A percentile compares a stretch with the other conserved stretches of the same genome.
Conservation (phyloP, 116 monocot species). For the Thalassia testudinum region DNA sequence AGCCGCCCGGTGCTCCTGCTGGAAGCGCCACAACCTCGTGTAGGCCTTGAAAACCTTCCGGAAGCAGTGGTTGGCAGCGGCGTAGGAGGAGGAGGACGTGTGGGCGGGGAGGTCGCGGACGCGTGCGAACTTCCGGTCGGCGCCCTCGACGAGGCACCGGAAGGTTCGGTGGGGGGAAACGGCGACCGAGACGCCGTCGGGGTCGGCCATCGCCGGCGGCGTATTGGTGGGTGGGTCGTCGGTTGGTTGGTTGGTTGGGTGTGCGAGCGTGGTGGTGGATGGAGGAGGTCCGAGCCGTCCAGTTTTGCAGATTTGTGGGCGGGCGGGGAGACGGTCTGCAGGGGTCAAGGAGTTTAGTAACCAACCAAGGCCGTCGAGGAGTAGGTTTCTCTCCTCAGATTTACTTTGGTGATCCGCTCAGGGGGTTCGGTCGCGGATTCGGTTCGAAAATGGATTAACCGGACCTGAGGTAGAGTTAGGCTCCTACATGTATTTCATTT, state of each 20-base stretch:
- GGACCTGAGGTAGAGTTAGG: no score
- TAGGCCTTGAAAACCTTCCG: constrained; percentile 78
- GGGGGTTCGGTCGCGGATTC: no score
- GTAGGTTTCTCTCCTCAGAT: no score
- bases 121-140: constrained; percentile 74
- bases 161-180: constrained; percentile 20
- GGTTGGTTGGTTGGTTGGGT: not conserved
- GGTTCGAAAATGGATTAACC: no score
- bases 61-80: constrained; percentile 17
- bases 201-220: constrained; percentile 6
- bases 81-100: constrained; percentile 17
- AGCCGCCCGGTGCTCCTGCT: constrained; percentile 51
- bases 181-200: constrained; percentile 5
- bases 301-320: no score
- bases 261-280: not conserved
- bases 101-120: constrained; percentile 58
- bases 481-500: no score
- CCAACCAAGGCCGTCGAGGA: no score
- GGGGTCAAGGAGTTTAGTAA: no score
- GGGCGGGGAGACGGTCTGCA: not conserved
- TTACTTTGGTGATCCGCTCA: no score
- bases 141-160: constrained; percentile 41
- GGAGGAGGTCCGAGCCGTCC: not conserved
- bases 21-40: constrained; percentile 80
- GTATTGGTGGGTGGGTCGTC: not conserved